Base-by-base conservation (phyloP, 768 basidiomycete genomes). In the Podaxis mareebaensis region DNA sequence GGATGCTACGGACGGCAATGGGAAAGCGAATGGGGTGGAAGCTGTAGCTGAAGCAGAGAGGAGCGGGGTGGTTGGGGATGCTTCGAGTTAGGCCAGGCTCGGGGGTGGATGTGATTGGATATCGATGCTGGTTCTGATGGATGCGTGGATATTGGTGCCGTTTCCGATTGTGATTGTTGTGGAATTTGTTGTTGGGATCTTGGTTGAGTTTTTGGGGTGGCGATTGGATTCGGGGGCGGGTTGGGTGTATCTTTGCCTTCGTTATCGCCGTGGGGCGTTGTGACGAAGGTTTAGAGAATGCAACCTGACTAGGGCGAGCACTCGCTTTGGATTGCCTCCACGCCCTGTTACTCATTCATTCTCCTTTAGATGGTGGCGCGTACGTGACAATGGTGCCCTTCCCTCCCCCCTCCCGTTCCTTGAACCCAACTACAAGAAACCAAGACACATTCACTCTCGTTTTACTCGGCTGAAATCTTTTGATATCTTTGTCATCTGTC, bases 51-150 rank as follows among this genome's bases (percentile, higher is more conserved):
- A 33, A 33, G 33, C 8, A 10, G 30, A 33, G 30, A 1, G 28
- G 28, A 7, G 28, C 28, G 28, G 28, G 28, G 8, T 42, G 28
- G 64, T 24, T 17, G 30, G 20, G 53, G 40, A 28, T 36, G 52
- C 20, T 49, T 53, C 60, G 53, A 61, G 60, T 46, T 61, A 61
- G 60, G 60, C 60, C 53, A 61, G 60, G 60, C 26, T 15, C 60
- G 60, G 30, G 60, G 40, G 60, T 53, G 52, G 51, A 52, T 33
- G 52, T 13, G 52, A 61, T 61, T 53, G 51, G 48, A 52, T 51
- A 22, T 22, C 39, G 26, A 51, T 33, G 46, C 13, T 11, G 10
- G 30, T 26, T 30, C 17, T 44, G 20, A 42, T 57, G 46, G 48
- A 51, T 36, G 33, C 36, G 20, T 10, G 30, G 36, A 51, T 38